phyloP scores from a whole-genome alignment of 768 basidiomycete species.

The Leccinum subgranulosum region DNA sequence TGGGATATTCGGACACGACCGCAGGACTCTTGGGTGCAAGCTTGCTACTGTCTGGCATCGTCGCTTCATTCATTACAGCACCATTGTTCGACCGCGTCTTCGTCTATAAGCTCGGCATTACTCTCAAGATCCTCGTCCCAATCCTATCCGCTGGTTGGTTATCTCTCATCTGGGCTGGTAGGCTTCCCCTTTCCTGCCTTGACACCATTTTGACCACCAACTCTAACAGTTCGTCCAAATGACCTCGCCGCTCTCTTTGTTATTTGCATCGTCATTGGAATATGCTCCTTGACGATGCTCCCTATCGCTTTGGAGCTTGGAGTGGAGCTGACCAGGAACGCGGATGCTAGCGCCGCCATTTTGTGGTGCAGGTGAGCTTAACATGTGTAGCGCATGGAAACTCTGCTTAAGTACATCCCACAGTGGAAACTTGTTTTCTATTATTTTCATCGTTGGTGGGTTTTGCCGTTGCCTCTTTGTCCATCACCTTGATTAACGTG shows the following conservation, averaged over 20 bases:
- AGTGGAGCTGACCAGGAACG: conserved; percentile 76
- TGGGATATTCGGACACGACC: conserved; percentile 64
- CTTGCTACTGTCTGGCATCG: conserved; percentile 66
- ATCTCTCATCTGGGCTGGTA: conserved; percentile 78
- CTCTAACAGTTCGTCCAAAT: conserved; percentile 53
- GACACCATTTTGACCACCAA: not conserved
- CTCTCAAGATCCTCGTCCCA: conserved; percentile 59
- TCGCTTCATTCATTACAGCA: conserved; percentile 63
- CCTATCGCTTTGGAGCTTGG: conserved; percentile 76
- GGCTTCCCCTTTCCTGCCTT: conserved; percentile 14
- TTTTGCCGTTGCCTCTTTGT: conserved; percentile 3
- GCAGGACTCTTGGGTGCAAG: conserved; percentile 71
- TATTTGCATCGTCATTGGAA: conserved; percentile 68
- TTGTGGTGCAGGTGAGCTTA: conserved; percentile 68
- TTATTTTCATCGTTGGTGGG: conserved; percentile 63
- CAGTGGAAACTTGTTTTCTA: conserved; percentile 65
- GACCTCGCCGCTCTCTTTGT: conserved; percentile 60
- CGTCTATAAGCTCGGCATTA: conserved; percentile 63
- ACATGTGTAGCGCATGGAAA: not conserved
- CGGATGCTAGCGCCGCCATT: conserved; percentile 72
- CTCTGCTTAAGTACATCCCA: not conserved
- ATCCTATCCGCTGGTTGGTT: conserved; percentile 64
- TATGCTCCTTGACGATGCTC: conserved; percentile 63
- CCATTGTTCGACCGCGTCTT: conserved; percentile 84
- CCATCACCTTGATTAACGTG: not conserved